These are phyloP conservation scores for Nicotiana sylvestris DNA, from an alignment of 257 asterid species.

Conservation along the genomic window DNA sequence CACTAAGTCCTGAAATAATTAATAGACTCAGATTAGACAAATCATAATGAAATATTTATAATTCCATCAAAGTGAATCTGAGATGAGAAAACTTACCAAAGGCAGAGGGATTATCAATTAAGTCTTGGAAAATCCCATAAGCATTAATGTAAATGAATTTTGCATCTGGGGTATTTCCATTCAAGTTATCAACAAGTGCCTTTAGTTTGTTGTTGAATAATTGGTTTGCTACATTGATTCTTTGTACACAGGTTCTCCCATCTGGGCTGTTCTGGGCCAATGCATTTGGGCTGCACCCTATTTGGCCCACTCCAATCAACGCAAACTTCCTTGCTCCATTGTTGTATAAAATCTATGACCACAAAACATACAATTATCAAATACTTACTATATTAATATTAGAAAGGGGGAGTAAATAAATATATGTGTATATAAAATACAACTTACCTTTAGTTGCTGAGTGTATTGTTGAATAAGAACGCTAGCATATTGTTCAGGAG, in stretches of 20 bases:
- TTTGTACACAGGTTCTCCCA: slow-evolving; percentile 20
- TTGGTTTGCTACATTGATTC: slow-evolving; percentile 18
- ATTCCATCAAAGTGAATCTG: neutral
- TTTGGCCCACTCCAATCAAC: slow-evolving; percentile 21
- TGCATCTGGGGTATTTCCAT: slow-evolving; percentile 15
- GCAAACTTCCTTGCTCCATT: slow-evolving; percentile 34
- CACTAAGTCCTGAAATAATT: slow-evolving; percentile 15
- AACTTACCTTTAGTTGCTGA: slow-evolving; percentile 29
- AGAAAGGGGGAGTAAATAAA: neutral
- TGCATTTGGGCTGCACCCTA: slow-evolving; percentile 29
- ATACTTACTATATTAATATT: too few relatives aligned
- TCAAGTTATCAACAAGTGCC: slow-evolving; percentile 18
- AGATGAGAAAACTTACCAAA: slow-evolving; percentile 17
- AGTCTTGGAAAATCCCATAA: slow-evolving; percentile 32
- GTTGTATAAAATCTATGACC: slow-evolving; percentile 16
- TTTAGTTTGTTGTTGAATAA: slow-evolving; percentile 23
- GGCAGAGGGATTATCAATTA: slow-evolving; percentile 21
- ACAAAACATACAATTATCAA: neutral
- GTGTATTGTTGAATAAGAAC: slow-evolving; percentile 47
- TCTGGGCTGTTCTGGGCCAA: slow-evolving; percentile 27
- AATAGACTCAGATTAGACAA: neutral
- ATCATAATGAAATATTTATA: neutral
- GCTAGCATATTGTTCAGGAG: slow-evolving; percentile 44
- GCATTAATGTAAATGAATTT: slow-evolving; percentile 22
- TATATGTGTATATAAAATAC: too few relatives aligned